Percentiles rank a stretch among this genome's conserved stretches.
Evolutionary conservation across 257 asterid species (phyloP).

Genomic region (Scutellaria baicalensis): DNA sequence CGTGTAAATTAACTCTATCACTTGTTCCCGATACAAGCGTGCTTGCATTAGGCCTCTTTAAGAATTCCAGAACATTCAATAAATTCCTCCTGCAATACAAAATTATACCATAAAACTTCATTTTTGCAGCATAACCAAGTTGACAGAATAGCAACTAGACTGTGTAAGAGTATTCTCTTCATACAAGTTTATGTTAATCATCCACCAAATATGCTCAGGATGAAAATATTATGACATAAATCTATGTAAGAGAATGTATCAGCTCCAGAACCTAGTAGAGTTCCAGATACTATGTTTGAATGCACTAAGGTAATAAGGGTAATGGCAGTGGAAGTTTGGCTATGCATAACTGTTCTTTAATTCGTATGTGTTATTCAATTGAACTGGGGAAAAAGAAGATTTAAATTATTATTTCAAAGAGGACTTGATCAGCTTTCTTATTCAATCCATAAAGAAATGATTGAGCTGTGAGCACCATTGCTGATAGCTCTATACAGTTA

Average conservation of each 20-base stretch:
- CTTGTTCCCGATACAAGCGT: constrained; percentile 90
- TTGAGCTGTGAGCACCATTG: neutral
- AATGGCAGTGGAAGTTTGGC: neutral
- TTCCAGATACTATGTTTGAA: neutral
- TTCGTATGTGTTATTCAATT: neutral
- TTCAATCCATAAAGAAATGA: neutral
- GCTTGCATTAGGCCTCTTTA: constrained; percentile 81
- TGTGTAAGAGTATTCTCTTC: too few species aligned
- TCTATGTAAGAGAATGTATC: neutral
- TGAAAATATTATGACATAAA: neutral
- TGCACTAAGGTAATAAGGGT: neutral
- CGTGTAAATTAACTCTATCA: constrained; percentile 71
- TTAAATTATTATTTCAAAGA: neutral
- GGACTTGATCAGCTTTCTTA: neutral
- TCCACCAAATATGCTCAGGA: neutral
- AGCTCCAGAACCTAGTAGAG: neutral
- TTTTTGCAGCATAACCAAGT: neutral
- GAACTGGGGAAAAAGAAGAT: neutral
- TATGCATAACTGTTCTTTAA: neutral
- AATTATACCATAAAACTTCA: neutral
- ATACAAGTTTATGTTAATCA: neutral
- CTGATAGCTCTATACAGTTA: neutral
- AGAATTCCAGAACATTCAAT: constrained; percentile 73
- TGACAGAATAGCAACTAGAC: neutral
- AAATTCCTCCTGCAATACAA: constrained; percentile 71